Base-by-base conservation (phyloP, 768 basidiomycete species). In the Rhizopogon vesiculosus region DNA sequence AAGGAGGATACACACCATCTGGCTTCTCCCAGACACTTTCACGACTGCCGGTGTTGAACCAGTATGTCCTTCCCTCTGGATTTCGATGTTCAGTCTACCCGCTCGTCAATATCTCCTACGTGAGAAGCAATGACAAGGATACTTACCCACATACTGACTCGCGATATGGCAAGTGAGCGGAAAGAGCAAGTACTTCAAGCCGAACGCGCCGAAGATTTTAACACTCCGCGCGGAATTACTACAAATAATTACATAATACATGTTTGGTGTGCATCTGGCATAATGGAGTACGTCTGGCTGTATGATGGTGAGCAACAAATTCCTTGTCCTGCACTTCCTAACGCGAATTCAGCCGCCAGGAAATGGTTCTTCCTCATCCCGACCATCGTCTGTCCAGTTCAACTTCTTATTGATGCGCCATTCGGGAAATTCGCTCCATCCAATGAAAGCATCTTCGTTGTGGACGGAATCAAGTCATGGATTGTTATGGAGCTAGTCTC, bases 21-120 rank as follows among this genome's bases (percentile, higher is more conserved):
- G 97, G 97, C 69, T 98, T 99, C 73, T 98, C 95, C 96, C 95
- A 98, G 51, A 95, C 93, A 66, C 93, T 96, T 63, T 92, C 90
- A 64, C 87, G 85, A 3, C 89, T 91, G 9, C 77, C 80, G 0
- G 91, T 85, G 67, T 97, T 94, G 73, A 93, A 94, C 95, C 95
- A 98, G 66, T 98, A 98, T 0, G 91, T 93, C n/a, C 93, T 79
- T n/a, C 94, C 94, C 66, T 97, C 96, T 2, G 91, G 86, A 72
- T 95, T 96, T 35, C 90, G 86, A 73, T 97, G 92, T 67, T 96
- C 94, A 3, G 91, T 93, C 93, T 95, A 59, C 1, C 38, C 43
- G 38, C 44, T 29, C 7, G 57, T 8, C 45, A 59, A 31, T 40
- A 16, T 35, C 18, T 38, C 16, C 53, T 56, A 31, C 5, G 9